These are phyloP conservation scores for Penicillium sp. DNA, from an alignment of 2,329 filamentous ascomycete genomes.

Conservation along the genomic window DNA sequence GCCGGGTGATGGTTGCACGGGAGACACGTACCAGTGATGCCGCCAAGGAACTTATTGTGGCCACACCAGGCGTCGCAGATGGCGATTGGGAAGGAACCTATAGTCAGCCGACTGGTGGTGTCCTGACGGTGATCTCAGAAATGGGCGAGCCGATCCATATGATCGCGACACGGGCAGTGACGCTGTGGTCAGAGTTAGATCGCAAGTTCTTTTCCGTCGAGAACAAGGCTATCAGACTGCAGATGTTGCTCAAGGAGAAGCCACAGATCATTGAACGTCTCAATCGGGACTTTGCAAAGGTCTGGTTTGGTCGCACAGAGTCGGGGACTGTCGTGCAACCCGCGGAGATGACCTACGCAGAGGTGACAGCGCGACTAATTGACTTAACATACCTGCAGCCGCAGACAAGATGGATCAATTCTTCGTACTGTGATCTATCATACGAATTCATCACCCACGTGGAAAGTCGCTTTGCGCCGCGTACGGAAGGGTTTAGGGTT, in stretches of 20 bases:
- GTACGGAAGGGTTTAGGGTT: constrained; percentile 64
- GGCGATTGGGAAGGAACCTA: neutral
- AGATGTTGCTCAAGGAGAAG: neutral
- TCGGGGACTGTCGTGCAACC: constrained; percentile 71
- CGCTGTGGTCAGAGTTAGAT: neutral
- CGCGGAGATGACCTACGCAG: constrained; percentile 88
- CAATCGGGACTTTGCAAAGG: constrained; percentile 89
- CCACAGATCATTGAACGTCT: constrained; percentile 64
- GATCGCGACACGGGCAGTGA: neutral
- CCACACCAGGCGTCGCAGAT: neutral
- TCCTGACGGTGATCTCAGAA: neutral
- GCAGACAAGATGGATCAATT: constrained; percentile 41
- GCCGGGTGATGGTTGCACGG: constrained; percentile 89
- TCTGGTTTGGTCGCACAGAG: constrained; percentile 84
- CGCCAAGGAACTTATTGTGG: neutral
- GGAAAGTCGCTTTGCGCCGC: constrained; percentile 61
- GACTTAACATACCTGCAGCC: constrained; percentile 63
- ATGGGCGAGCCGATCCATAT: neutral
- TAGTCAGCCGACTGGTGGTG: neutral
- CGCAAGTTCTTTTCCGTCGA: neutral
- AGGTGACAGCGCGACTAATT: constrained; percentile 74
- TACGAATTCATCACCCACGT: constrained; percentile 87
- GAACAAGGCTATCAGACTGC: neutral
- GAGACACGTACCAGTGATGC: constrained; percentile 64
- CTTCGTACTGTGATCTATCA: constrained; percentile 85